These are phyloP conservation scores for Postia placenta DNA, from an alignment of 768 basidiomycete genomes.

Conservation along the genomic window DNA sequence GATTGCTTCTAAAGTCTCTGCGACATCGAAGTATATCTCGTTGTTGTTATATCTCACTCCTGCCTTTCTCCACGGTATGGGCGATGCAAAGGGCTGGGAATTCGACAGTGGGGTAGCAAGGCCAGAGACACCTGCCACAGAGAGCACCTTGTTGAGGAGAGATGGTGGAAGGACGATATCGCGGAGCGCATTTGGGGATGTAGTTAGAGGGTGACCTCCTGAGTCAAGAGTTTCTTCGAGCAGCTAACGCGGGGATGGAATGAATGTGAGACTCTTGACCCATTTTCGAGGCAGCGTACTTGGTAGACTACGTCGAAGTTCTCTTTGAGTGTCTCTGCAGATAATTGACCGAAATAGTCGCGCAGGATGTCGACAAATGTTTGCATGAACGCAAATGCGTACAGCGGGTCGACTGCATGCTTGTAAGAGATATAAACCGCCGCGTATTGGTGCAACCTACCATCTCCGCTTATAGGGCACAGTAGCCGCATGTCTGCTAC, in stretches of 20 bases:
- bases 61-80: slow-evolving; percentile 90
- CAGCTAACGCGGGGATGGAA: slow-evolving; percentile 55
- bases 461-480: slow-evolving; percentile 78
- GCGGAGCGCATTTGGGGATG: slow-evolving; percentile 80
- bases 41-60: slow-evolving; percentile 81
- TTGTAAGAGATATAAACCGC: neutral
- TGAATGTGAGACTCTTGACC: neutral
- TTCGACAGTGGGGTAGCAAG: slow-evolving; percentile 27
- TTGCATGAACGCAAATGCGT: slow-evolving; percentile 85
- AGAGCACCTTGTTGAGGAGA: slow-evolving; percentile 49
- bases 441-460: slow-evolving; percentile 39
- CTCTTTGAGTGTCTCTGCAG: slow-evolving; percentile 73
- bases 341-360: slow-evolving; percentile 87
- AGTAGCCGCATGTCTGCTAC: slow-evolving; percentile 72
- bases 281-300: slow-evolving; percentile 37
- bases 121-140: slow-evolving; percentile 46
- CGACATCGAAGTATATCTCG: slow-evolving; percentile 90
- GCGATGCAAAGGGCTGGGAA: slow-evolving; percentile 66
- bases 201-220: slow-evolving; percentile 88
- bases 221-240: slow-evolving; percentile 95
- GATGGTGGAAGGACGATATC: slow-evolving; percentile 94
- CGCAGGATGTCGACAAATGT: slow-evolving; percentile 77
- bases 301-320: slow-evolving; percentile 96
- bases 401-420: slow-evolving; percentile 73
- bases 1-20: slow-evolving; percentile 74